Percentiles rank a stretch among this genome's conserved stretches.
phyloP scores from a whole-genome alignment of 148 eudicot species.

The Vaccinium corymbosum region DNA sequence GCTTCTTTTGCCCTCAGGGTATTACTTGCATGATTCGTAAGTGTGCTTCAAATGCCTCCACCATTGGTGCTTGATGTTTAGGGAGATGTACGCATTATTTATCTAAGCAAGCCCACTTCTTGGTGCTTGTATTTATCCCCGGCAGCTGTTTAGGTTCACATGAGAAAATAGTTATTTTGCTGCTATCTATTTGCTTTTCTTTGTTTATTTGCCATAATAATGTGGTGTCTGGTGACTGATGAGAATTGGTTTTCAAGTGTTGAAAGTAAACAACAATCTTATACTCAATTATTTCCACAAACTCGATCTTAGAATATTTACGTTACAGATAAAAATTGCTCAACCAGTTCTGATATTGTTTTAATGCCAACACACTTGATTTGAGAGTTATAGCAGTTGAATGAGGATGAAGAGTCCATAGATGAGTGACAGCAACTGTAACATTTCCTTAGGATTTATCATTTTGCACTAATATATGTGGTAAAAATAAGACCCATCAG shows the following conservation, averaged over 20 bases:
- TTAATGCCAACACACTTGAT: not conserved
- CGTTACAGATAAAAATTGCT: not conserved
- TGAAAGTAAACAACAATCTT: not conserved
- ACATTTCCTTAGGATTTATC: not conserved
- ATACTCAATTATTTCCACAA: not conserved
- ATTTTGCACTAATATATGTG: not conserved
- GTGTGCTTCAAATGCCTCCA: slow-evolving; percentile 20
- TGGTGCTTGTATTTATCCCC: not conserved
- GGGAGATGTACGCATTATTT: too few species aligned
- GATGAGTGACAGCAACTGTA: not conserved
- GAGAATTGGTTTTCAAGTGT: slow-evolving; percentile 3
- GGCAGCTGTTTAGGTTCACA: not conserved
- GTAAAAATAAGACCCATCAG: not conserved
- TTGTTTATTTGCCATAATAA: not conserved
- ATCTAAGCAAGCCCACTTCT: not conserved
- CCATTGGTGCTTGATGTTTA: not conserved
- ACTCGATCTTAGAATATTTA: not conserved
- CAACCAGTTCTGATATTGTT: not conserved
- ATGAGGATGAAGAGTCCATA: not conserved
- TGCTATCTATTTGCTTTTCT: not conserved
- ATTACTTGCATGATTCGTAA: slow-evolving; percentile 99
- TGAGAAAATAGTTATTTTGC: not conserved
- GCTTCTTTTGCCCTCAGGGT: slow-evolving; percentile 94
- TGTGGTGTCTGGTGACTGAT: not conserved
- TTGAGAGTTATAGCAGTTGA: not conserved